Conservation (phyloP, 139 green algal genomes). For the Axilococcus clingmanii region DNA sequence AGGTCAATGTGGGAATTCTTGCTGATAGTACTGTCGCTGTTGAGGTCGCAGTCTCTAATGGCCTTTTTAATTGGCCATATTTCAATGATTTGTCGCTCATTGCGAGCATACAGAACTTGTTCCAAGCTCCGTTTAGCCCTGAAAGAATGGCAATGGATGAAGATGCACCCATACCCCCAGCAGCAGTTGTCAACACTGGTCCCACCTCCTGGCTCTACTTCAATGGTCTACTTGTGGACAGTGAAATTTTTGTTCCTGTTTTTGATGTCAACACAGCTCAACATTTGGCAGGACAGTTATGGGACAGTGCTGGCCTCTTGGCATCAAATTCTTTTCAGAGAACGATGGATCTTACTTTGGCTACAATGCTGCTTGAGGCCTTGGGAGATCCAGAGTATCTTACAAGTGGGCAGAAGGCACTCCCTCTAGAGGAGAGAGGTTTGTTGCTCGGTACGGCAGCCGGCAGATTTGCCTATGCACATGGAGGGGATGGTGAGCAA, state of each 20-base stretch:
- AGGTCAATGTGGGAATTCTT: constrained; percentile 35
- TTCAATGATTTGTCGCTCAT: constrained; percentile 56
- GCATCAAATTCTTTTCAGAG: constrained; percentile 23
- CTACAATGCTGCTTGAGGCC: constrained; percentile 16
- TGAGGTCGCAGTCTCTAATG: constrained; percentile 38
- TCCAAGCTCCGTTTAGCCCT: neutral
- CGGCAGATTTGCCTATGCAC: constrained; percentile 46
- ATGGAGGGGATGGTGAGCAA: constrained; percentile 53
- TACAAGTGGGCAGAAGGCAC: neutral
- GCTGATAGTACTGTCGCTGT: constrained; percentile 47
- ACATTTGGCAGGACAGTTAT: constrained; percentile 15
- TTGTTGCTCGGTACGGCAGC: constrained; percentile 39
- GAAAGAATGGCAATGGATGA: neutral
- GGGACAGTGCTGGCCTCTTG: constrained; percentile 1
- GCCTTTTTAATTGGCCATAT: constrained; percentile 68
- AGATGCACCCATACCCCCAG: too few species aligned
- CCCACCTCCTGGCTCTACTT: constrained; percentile 66
- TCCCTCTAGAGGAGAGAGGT: constrained; percentile 46
- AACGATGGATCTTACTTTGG: constrained; percentile 36
- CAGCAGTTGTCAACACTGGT: constrained; percentile 47
- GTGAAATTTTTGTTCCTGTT: constrained; percentile 32
- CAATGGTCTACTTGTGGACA: constrained; percentile 58
- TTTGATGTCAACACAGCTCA: constrained; percentile 10
- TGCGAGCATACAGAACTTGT: neutral
- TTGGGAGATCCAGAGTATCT: too few species aligned